phyloP scores from a whole-genome alignment of 768 basidiomycete genomes.

The Candolleomyces efflorescens region DNA sequence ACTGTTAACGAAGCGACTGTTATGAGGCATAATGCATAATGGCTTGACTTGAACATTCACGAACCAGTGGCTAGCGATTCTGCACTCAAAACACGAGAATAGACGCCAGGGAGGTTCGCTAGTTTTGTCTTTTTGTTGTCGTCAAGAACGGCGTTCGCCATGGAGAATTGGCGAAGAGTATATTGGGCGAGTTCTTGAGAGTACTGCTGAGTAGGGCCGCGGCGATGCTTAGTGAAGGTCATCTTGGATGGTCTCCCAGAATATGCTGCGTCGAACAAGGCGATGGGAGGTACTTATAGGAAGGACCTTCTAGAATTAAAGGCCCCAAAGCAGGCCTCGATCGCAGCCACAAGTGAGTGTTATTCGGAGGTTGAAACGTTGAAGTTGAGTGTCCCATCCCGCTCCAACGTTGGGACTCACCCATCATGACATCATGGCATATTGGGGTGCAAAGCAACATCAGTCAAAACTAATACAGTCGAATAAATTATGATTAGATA shows the following conservation, averaged over 20 bases:
- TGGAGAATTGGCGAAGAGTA: conserved; percentile 42
- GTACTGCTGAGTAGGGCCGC: conserved; percentile 31
- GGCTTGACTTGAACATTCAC: background rate
- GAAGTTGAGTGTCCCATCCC: no score
- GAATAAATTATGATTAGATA: conserved; percentile 10
- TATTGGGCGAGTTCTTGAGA: conserved; percentile 46
- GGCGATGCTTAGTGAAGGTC: conserved; percentile 15
- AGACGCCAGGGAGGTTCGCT: conserved; percentile 33
- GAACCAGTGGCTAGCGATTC: conserved; percentile 11
- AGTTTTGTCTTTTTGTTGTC: conserved; percentile 26
- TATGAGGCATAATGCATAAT: background rate
- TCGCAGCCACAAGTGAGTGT: no score
- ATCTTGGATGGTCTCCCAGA: background rate
- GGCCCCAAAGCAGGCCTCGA: background rate
- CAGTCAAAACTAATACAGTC: background rate
- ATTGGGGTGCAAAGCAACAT: no score
- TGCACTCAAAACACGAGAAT: conserved; percentile 23
- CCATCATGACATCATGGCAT: no score
- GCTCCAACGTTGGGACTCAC: no score
- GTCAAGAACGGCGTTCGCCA: conserved; percentile 29
- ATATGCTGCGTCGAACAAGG: background rate
- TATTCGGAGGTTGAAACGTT: no score
- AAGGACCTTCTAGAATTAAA: background rate
- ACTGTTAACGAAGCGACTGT: no score
- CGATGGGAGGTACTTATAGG: background rate